Conservation (phyloP, 2,329 filamentous ascomycete species). For the Achaetomium macrosporum region DNA sequence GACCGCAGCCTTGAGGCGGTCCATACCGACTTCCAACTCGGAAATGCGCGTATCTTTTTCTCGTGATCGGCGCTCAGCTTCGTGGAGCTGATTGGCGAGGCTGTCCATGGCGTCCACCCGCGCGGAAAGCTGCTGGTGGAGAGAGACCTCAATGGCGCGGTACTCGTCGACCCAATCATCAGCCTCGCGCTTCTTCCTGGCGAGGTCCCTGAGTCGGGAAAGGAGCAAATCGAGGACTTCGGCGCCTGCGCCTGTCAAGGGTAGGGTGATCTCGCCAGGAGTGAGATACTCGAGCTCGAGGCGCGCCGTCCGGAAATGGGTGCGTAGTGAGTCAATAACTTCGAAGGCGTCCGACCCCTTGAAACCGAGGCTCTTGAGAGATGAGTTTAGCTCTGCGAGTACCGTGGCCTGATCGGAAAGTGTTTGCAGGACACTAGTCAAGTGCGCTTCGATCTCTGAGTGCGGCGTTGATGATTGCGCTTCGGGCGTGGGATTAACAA, state of each 20-base stretch:
- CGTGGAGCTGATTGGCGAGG: constrained; percentile 37
- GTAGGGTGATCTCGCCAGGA: constrained; percentile 51
- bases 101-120: constrained; percentile 47
- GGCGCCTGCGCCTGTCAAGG: constrained; percentile 47
- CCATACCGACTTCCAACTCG: constrained; percentile 45
- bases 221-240: constrained; percentile 53
- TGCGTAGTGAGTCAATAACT: constrained; percentile 42
- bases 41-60: constrained; percentile 29
- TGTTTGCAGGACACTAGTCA: constrained; percentile 39
- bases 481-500: constrained; percentile 22
- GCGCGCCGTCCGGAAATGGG: constrained; percentile 50
- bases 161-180: constrained; percentile 56
- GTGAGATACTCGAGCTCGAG: constrained; percentile 58
- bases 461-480: constrained; percentile 22
- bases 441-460: constrained; percentile 36
- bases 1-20: constrained; percentile 46
- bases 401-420: constrained; percentile 46
- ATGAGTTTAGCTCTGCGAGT: constrained; percentile 39
- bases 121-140: constrained; percentile 51
- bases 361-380: constrained; percentile 48
- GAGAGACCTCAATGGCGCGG: constrained; percentile 48
- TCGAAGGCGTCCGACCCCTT: constrained; percentile 40
- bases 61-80: constrained; percentile 24
- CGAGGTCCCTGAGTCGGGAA: constrained; percentile 43
- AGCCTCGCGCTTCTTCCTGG: constrained; percentile 40